Conservation (phyloP, 2,329 filamentous ascomycete species). For the Claviceps fusiformis region DNA sequence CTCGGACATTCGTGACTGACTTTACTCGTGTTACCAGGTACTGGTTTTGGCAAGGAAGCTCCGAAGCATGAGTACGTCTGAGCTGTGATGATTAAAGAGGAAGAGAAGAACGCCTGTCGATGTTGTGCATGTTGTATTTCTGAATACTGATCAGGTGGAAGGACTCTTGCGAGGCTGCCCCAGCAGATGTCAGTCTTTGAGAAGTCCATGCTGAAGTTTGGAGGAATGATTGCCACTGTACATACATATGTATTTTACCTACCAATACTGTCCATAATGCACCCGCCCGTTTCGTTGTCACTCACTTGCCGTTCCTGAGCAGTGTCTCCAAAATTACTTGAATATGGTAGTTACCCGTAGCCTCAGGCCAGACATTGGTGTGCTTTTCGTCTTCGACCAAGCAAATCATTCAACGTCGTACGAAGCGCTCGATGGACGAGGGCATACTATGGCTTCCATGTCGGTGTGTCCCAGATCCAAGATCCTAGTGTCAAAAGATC, state of each 20-base stretch:
- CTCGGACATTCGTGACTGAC: not conserved
- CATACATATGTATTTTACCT: not conserved
- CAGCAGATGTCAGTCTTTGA: not conserved
- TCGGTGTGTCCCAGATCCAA: too few relatives aligned
- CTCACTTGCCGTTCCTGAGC: too few relatives aligned
- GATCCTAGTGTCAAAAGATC: too few relatives aligned
- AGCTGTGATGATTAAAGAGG: not conserved
- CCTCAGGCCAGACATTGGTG: not conserved
- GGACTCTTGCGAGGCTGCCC: too few relatives aligned
- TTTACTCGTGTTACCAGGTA: slow-evolving; percentile 15
- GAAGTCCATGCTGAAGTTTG: not conserved
- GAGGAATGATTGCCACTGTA: not conserved
- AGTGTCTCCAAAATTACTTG: too few relatives aligned
- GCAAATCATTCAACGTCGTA: too few relatives aligned
- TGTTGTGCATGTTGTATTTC: too few relatives aligned
- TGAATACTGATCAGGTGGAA: too few relatives aligned
- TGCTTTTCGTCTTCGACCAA: too few relatives aligned
- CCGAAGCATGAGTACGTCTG: not conserved
- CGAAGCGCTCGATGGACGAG: too few relatives aligned
- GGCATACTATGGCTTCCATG: too few relatives aligned
- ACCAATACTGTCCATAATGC: not conserved
- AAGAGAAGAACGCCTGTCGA: too few relatives aligned
- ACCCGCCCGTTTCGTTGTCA: not conserved
- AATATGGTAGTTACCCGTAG: not conserved
- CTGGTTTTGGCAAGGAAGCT: slow-evolving; percentile 21